Evolutionary conservation across 2,329 filamentous ascomycete genomes (phyloP), one percentile per base, ranked within the genome.

Genomic region (Penicillium sp.): DNA sequence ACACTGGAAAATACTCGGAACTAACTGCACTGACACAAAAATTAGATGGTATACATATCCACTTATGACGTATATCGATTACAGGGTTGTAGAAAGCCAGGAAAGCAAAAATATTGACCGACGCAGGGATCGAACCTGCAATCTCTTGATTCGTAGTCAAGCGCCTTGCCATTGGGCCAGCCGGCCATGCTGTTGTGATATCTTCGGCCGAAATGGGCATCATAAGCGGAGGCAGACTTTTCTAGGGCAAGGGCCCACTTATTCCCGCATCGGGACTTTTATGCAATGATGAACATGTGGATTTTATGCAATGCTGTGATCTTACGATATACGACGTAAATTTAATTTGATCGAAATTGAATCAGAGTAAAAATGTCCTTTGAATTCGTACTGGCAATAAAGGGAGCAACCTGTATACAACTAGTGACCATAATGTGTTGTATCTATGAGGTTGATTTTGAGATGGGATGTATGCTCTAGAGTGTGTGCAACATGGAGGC

Each of bases 111-210:
- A 49, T 0, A 25, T 15, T 73, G 71, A 73, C 70, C 71, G 69
- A 73, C 71, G 70, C 70, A 73, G 71, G 71, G 65, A 50, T 79
- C 76, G 76, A 78, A 79, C 77, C 77, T 77, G 72, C 75, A 79
- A 78, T 78, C 77, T 79, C 74, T 78, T 78, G 77, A 79, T 79
- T 77, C 77, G 77, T 79, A 79, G 78, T 80, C 77, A 79, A 78
- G 75, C 77, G 77, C 77, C 76, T 79, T 80, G 73, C 77, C 77
- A 78, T 78, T 78, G 75, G 75, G 76, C 76, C 75, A 77, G 69
- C 68, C 64, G 69, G 63, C 69, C 69, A 10, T 54, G n/a, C 29
- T 23, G 23, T 9, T 13, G 12, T 19, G 8, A 21, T 0, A 2
- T 5, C 8, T 13, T 17, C 2, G 8, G 5, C 5, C 4, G 0